Evolutionary conservation across 345 rosid species (phyloP), one percentile per base, ranked within the genome.

Genomic region (Combretum micranthum): DNA sequence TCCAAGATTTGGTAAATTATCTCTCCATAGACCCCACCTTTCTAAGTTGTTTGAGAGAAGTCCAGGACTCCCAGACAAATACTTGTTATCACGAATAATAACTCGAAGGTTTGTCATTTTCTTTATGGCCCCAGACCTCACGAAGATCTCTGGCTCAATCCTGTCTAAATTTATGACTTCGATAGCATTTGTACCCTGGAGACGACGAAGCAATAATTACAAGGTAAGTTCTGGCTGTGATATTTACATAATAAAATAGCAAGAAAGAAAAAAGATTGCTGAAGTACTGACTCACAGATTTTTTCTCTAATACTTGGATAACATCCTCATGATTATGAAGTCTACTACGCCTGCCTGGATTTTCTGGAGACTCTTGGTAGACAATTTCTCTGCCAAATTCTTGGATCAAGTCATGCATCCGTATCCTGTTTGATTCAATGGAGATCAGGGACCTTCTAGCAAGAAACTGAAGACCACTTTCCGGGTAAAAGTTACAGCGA

Each of bases 321-420:
- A 68, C 50, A 25, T 73, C 73, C 21, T 61, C 53, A 1, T 48
- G 61, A 25, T 51, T 14, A 64, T 67, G 68, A 4, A 73, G 56
- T 37, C 65, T 68, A 11, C 64, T 68, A 45, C 59, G 53, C 43
- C 3, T 12, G 12, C 64, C 43, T 0, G 70, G 73, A 64, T 73
- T 57, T 2, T 55, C 44, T 0, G 68, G 56, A 44, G 64, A 68
- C 61, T 73, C 70, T 53, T 7, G 53, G 10, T 2, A 46, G 43
- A 73, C 70, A 0, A 64, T 75, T n/a, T 68, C 73, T 22, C 49
- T 55, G 20, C 74, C 80, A 65, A 70, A 50, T 56, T 64, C 67
- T 50, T 68, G 55, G 6, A 73, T 52, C 60, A 68, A 63, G 50
- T 60, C 70, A 43, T 72, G 77, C 77, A 69, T 73, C 57, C 15